Evolutionary conservation across 1,139 yeast species (phyloP).

Genomic region (Suhomyces panamericanus): DNA sequence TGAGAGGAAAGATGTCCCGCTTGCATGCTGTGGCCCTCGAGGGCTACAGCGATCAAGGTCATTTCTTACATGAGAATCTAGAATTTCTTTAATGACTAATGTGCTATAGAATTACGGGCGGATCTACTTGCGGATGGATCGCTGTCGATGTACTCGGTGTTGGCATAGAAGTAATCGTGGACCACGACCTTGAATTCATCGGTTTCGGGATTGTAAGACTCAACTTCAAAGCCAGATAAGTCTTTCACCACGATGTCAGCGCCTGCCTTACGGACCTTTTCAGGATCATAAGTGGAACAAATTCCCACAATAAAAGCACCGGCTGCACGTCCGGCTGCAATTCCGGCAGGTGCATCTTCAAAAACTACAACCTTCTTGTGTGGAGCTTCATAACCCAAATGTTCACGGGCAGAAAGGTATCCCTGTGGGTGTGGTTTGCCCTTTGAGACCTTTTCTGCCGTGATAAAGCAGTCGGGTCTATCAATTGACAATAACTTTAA

Average conservation of each 20-base stretch:
- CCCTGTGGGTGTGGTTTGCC: slow-evolving; percentile 90
- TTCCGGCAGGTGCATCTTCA: slow-evolving; percentile 89
- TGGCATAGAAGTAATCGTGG: slow-evolving; percentile 45
- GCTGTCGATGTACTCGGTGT: slow-evolving; percentile 31
- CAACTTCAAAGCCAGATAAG: slow-evolving; percentile 50
- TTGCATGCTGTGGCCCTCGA: slow-evolving; percentile 36
- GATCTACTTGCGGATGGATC: slow-evolving; percentile 6
- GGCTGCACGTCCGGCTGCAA: slow-evolving; percentile 78
- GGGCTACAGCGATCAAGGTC: slow-evolving; percentile 29
- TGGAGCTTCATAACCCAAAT: slow-evolving; percentile 50
- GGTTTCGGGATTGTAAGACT: slow-evolving; percentile 43
- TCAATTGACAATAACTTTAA: slow-evolving; percentile 61
- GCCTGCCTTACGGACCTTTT: slow-evolving; percentile 67
- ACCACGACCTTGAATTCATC: slow-evolving; percentile 50
- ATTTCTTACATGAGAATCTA: slow-evolving; percentile 20
- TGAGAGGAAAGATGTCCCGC: slow-evolving; percentile 26
- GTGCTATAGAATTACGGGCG: slow-evolving; percentile 8
- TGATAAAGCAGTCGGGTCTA: slow-evolving; percentile 71
- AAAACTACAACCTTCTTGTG: slow-evolving; percentile 63
- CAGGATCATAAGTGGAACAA: slow-evolving; percentile 74
- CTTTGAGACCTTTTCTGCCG: slow-evolving; percentile 71
- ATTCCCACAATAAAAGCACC: slow-evolving; percentile 83
- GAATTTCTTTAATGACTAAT: slow-evolving; percentile 20
- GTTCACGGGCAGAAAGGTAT: slow-evolving; percentile 62
- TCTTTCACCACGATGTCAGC: slow-evolving; percentile 80